phyloP scores from a whole-genome alignment of 1,139 yeast genomes.

The Scheffersomyces segobiensis region DNA sequence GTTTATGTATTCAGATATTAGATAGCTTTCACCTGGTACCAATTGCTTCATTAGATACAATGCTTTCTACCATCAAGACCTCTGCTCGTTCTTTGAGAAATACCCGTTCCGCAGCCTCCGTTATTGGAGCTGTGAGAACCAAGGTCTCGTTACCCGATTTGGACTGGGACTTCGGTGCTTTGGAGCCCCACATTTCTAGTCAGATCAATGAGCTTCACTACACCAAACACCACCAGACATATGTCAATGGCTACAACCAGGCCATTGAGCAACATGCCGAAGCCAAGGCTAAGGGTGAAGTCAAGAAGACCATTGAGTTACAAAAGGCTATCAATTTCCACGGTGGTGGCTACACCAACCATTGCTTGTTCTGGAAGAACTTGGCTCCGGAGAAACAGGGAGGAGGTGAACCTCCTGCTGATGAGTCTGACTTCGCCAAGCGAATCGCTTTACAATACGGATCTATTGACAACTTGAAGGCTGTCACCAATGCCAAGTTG shows the following conservation, averaged over 20 bases:
- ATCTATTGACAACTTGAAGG: slow-evolving; percentile 69
- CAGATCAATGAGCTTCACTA: slow-evolving; percentile 89
- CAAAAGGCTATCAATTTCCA: slow-evolving; percentile 87
- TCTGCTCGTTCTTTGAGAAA: slow-evolving; percentile 15
- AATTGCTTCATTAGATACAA: slow-evolving; percentile 2
- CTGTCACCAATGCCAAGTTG: slow-evolving; percentile 69
- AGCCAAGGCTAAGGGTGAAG: slow-evolving; percentile 66
- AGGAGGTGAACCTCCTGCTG: slow-evolving; percentile 81
- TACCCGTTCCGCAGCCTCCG: slow-evolving; percentile 13
- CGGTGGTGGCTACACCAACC: slow-evolving; percentile 94
- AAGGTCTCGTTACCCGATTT: slow-evolving; percentile 82
- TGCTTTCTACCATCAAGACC: slow-evolving; percentile 26
- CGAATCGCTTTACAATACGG: slow-evolving; percentile 73
- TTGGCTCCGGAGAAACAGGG: slow-evolving; percentile 79
- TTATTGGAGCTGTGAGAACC: slow-evolving; percentile 46
- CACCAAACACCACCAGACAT: slow-evolving; percentile 93
- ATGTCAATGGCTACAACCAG: slow-evolving; percentile 84
- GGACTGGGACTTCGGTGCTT: slow-evolving; percentile 83
- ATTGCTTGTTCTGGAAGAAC: slow-evolving; percentile 86
- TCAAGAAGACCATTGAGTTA: slow-evolving; percentile 66
- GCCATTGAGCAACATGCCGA: slow-evolving; percentile 78
- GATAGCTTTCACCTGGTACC: not conserved
- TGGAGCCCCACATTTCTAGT: slow-evolving; percentile 89
- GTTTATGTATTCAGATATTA: not conserved
- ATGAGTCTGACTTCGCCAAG: slow-evolving; percentile 57